These are phyloP conservation scores for Grigorovia yakushimaensis DNA, from an alignment of 805 yeast species.

Conservation along the genomic window DNA sequence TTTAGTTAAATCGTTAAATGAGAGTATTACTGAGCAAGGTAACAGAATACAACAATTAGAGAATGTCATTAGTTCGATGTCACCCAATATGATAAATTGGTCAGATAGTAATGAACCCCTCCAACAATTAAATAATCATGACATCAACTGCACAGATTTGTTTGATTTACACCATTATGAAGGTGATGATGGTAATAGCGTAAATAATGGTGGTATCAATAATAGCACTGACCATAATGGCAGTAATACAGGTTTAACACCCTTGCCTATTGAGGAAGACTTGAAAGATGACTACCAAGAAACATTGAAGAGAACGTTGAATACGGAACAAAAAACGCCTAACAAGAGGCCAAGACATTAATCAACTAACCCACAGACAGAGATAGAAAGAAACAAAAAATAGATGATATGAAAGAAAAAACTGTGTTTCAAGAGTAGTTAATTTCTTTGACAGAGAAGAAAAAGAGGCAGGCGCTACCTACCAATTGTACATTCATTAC, in stretches of 20 bases:
- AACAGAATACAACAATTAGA: conserved; percentile 26
- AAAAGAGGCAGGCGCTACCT: too few species aligned
- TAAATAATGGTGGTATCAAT: not conserved
- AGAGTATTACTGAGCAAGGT: conserved; percentile 25
- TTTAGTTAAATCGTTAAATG: conserved; percentile 16
- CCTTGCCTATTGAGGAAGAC: not conserved
- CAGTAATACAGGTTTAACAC: not conserved
- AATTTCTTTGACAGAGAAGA: too few species aligned
- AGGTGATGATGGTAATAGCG: not conserved
- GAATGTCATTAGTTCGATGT: conserved; percentile 16
- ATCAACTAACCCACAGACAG: too few species aligned
- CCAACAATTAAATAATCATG: not conserved
- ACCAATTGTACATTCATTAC: too few species aligned
- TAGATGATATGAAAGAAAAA: too few species aligned
- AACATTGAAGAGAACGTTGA: not conserved
- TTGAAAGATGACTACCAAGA: not conserved
- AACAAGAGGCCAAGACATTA: not conserved
- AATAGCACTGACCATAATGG: too few species aligned
- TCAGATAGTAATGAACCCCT: not conserved
- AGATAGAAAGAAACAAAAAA: too few species aligned
- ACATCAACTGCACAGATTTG: not conserved
- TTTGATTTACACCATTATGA: conserved; percentile 1
- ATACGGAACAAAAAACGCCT: not conserved
- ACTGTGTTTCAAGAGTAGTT: too few species aligned
- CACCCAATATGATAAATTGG: conserved; percentile 3